Base-by-base conservation (phyloP, 306 rosid genomes). In the Cucurbita argyrosperma region DNA sequence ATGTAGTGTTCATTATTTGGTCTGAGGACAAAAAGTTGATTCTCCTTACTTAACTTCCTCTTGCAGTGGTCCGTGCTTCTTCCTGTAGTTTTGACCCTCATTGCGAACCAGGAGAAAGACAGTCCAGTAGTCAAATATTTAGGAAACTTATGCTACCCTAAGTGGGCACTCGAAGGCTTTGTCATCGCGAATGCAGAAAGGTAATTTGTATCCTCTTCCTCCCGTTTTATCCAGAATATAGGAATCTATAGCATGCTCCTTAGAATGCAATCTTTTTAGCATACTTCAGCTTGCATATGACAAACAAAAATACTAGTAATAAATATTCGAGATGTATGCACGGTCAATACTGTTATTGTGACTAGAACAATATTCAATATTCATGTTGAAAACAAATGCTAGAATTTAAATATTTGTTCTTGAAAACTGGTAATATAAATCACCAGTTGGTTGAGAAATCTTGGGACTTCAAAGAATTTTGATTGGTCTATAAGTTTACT, bases 141-240 rank as follows among this genome's bases (percentile, higher is more conserved):
- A 55, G 85, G 82, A 40, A 54, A 21, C 5, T 75, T 78, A 5
- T 75, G 78, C 71, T 82, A 82, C 79, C 59, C 85, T 43, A 78
- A 72, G 77, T 78, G 82, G 82, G 85, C 85, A 40, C 80, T 82
- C 60, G 80, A 82, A 58, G 85, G 75, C 19, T 78, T 82, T 78
- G 74, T 82, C 64, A 76, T 82, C 52, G 82, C 80, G 47, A 82
- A 82, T 71, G 85, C 82, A 7, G 78, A 78, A 75, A 75, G 78
- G 85, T 82, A 58, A 26, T 19, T 53, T 51, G 50, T 23, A 3
- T 14, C 62, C 37, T 66, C 75, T 15, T 69, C 54, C 39, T 26
- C 5, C 21, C 8, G 35, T 67, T 64, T 26, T 63, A 21, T 43
- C 16, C 11, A 38, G 9, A 19, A 26, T 69, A 40, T 47, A 69